Percentiles rank a stretch among this genome's conserved stretches.
Conservation (phyloP, 2,329 filamentous ascomycete genomes). For the Cytospora leucostoma region DNA sequence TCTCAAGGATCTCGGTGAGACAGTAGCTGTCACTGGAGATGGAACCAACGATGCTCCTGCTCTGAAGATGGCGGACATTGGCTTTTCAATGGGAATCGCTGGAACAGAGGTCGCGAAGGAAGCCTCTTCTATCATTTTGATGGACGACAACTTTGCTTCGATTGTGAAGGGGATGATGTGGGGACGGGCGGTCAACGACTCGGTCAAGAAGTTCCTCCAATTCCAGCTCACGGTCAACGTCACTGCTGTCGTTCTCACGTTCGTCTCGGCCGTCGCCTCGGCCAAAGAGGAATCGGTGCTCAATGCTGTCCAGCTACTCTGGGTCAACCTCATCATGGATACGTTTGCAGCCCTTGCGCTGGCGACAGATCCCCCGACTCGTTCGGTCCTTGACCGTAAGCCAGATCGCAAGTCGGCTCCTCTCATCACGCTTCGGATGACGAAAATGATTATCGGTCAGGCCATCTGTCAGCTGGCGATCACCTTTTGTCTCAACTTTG, state of each 20-base stretch:
- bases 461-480: constrained; percentile 74
- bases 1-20: constrained; percentile 19
- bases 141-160: constrained; percentile 25
- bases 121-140: constrained; percentile 22
- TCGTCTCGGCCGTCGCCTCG: constrained; percentile 73
- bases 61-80: constrained; percentile 23
- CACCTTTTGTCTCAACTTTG: constrained; percentile 69
- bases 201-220: constrained; percentile 66
- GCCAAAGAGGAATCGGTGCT: constrained; percentile 65
- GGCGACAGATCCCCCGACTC: constrained; percentile 42
- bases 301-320: constrained; percentile 77
- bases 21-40: constrained; percentile 20
- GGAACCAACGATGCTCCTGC: constrained; percentile 24
- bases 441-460: constrained; percentile 88
- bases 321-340: constrained; percentile 86
- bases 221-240: constrained; percentile 76
- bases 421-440: constrained; percentile 76
- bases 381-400: constrained; percentile 53
- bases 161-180: constrained; percentile 59
- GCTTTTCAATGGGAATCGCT: constrained; percentile 22
- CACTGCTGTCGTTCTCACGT: constrained; percentile 75
- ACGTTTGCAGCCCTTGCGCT: constrained; percentile 76
- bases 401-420: constrained; percentile 73
- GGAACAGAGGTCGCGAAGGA: constrained; percentile 23
- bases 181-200: constrained; percentile 66